Evolutionary conservation across 1,139 yeast genomes (phyloP).

Genomic region (Yamadazyma atlantica): DNA sequence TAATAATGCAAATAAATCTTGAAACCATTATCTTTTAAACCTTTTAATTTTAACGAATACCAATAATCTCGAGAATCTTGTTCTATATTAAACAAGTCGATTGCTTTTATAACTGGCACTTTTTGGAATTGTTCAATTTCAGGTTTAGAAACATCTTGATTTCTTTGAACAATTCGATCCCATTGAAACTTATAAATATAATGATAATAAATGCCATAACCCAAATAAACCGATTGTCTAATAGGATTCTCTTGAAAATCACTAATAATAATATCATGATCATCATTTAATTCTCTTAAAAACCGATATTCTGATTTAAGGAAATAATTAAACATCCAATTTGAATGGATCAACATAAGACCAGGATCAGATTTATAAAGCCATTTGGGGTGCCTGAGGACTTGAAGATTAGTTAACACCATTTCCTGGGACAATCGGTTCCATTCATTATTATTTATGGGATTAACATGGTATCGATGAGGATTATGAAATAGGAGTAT

Average conservation of each 20-base stretch:
- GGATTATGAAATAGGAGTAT: not conserved
- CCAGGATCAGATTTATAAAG: not conserved
- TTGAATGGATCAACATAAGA: conserved; percentile 3
- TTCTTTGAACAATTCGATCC: not conserved
- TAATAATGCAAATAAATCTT: conserved; percentile 7
- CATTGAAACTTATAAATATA: conserved; percentile 3
- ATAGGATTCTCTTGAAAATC: not conserved
- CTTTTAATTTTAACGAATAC: conserved; percentile 1
- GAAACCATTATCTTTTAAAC: not conserved
- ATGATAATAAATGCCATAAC: conserved; percentile 6
- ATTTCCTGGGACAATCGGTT: conserved; percentile 3
- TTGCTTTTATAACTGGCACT: conserved; percentile 18
- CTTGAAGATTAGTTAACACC: conserved; percentile 4
- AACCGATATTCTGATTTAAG: conserved; percentile 3
- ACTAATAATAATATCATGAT: conserved; percentile 2
- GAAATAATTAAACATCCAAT: conserved; percentile 8
- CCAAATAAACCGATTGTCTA: conserved; percentile 4
- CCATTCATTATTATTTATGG: conserved; percentile 7
- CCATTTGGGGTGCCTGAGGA: conserved; percentile 4
- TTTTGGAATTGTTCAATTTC: not conserved
- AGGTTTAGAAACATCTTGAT: not conserved
- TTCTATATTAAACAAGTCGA: conserved; percentile 26
- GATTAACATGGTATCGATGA: not conserved
- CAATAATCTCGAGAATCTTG: conserved; percentile 10
- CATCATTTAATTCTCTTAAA: conserved; percentile 7